Conservation (phyloP, 2,329 filamentous ascomycete genomes). For the Aspergillus jensenii region DNA sequence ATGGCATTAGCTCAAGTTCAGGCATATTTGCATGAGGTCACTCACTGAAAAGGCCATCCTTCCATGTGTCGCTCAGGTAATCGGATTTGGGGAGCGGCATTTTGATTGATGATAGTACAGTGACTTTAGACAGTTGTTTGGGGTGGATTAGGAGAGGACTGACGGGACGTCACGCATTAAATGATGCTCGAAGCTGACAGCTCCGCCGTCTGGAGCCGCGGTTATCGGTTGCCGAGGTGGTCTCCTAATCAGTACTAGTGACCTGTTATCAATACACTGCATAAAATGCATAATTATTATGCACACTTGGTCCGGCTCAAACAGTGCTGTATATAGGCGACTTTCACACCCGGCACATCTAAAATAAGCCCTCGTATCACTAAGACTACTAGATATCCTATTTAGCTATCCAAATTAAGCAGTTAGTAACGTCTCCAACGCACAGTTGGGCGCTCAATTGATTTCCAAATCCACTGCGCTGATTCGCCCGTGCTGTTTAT, state of each 20-base stretch:
- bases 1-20: constrained; percentile 7
- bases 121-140: background rate
- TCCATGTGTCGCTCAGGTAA: constrained; percentile 82
- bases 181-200: background rate
- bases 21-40: background rate
- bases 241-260: background rate
- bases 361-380: background rate
- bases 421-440: background rate
- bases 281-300: background rate
- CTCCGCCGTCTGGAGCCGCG: constrained; percentile 6
- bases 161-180: background rate
- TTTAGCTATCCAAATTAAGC: background rate
- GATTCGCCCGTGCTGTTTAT: background rate
- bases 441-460: background rate
- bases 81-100: constrained; percentile 72
- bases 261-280: background rate
- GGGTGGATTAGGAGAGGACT: background rate
- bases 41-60: constrained; percentile 80
- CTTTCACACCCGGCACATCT: background rate
- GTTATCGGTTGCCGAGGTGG: constrained; percentile 9
- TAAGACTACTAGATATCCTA: too few relatives aligned
- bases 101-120: background rate
- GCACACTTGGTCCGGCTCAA: background rate
- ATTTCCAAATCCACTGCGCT: background rate
- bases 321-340: background rate